Base-by-base conservation (phyloP, 78 protist genomes). In the Dictyostelium firmibasis region DNA sequence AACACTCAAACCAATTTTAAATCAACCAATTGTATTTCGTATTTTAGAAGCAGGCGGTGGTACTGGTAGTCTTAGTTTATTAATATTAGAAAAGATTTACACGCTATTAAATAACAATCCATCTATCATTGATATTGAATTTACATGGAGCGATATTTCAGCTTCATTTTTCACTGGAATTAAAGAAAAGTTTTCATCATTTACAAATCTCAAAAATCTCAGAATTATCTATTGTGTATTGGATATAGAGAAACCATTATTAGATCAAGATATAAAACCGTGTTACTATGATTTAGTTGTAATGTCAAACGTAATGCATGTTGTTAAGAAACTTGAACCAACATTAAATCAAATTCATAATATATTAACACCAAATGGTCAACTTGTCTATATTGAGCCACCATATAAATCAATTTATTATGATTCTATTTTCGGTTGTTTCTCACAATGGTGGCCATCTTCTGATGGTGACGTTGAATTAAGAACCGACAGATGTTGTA, bases 381-480 rank as follows among this genome's bases (percentile, higher is more conserved):
- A 81, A 69, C 20, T 86, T 1, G 1, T 86, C 0, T 77, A 77
- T n/a, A 29, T 77, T 31, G 92, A 86, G 14, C 79, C 85, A 33
- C 36, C 85, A 5, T 20, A 36, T 4, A 75, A 77, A 23, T 31
- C 57, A 9, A 38, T 36, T 11, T 25, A 74, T 57, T 69, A 25
- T 60, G 92, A 86, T 36, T 57, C 57, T 25, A 50, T 86, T 13
- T 77, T 86, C 8, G 85, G 92, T 41, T 47, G 77, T 18, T 86
- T 86, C 78, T 33, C 35, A 36, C 85, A 86, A 77, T 86, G 92
- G 92, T 85, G 92, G 92, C 50, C 60, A 67, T 27, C 75, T 0
- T 74, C n/a, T 29, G 47, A 38, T 57, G 6, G 67, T 20, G 92
- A 85, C 29, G 8, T 5, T 0, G 75, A 67, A 27, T 10, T 43